Conservation (phyloP, 805 yeast genomes). For the Metschnikowia anglica region DNA sequence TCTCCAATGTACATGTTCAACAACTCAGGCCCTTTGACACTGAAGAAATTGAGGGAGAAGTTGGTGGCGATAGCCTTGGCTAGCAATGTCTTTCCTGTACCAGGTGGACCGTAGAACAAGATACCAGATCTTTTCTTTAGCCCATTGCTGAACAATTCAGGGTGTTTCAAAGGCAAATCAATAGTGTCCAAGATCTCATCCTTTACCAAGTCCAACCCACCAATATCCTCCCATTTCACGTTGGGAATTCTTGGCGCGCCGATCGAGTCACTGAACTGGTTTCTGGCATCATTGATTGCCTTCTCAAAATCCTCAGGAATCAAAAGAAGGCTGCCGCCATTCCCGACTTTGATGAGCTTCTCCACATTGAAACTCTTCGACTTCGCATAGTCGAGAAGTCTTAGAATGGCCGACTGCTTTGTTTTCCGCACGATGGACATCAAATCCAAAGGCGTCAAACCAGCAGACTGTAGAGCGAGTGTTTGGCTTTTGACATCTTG, state of each 20-base stretch:
- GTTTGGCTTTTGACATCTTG: slow-evolving; percentile 49
- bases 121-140: slow-evolving; percentile 93
- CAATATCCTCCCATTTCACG: slow-evolving; percentile 96
- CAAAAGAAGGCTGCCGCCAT: slow-evolving; percentile 55
- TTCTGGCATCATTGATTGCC: slow-evolving; percentile 79
- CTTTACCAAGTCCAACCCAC: slow-evolving; percentile 88
- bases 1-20: slow-evolving; percentile 98
- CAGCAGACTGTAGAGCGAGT: slow-evolving; percentile 86
- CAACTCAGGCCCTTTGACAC: slow-evolving; percentile 96
- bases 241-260: slow-evolving; percentile 97
- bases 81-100: slow-evolving; percentile 92
- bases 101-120: slow-evolving; percentile 96
- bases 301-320: slow-evolving; percentile 61
- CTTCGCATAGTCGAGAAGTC: slow-evolving; percentile 40
- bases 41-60: slow-evolving; percentile 89
- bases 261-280: slow-evolving; percentile 86
- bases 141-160: slow-evolving; percentile 84
- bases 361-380: slow-evolving; percentile 21
- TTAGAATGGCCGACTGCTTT: slow-evolving; percentile 52
- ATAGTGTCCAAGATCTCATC: slow-evolving; percentile 93
- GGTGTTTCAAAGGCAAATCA: slow-evolving; percentile 92
- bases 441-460: slow-evolving; percentile 83
- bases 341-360: slow-evolving; percentile 42
- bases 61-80: slow-evolving; percentile 98
- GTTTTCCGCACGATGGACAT: slow-evolving; percentile 68